Percentiles rank a stretch among this genome's conserved stretches.
These are phyloP conservation scores for Kwoniella europaea DNA, from an alignment of 768 basidiomycete species.

Conservation along the genomic window DNA sequence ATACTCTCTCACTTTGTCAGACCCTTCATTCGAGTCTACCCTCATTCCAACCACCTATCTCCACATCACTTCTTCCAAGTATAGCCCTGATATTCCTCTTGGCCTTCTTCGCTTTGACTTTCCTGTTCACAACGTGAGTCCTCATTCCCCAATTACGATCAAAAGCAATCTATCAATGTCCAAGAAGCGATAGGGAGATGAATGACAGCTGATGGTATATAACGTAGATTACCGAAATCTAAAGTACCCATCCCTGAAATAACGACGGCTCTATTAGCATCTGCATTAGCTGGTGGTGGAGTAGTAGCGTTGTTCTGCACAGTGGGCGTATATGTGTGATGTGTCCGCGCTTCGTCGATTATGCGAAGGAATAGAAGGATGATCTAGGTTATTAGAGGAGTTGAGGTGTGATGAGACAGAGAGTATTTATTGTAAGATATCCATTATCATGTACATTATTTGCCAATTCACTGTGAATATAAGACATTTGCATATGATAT, in stretches of 20 bases:
- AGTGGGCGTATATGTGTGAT: conserved; percentile 77
- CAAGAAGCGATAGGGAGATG: too few relatives aligned
- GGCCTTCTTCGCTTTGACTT: conserved; percentile 79
- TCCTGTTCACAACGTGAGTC: conserved; percentile 78
- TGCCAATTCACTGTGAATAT: too few relatives aligned
- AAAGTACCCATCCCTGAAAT: conserved; percentile 70
- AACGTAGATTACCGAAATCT: conserved; percentile 73
- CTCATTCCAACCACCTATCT: conserved; percentile 71
- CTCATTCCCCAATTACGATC: conserved; percentile 52
- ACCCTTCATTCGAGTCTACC: conserved; percentile 71
- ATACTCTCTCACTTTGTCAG: conserved; percentile 55
- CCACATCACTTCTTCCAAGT: conserved; percentile 72
- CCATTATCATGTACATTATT: background rate
- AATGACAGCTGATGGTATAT: background rate
- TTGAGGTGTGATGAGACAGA: too few relatives aligned
- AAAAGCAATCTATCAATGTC: background rate
- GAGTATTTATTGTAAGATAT: conserved; percentile 1
- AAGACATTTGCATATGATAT: too few relatives aligned
- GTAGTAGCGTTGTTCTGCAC: conserved; percentile 87
- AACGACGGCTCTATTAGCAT: conserved; percentile 73
- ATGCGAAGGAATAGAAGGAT: background rate
- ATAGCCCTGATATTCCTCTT: conserved; percentile 75
- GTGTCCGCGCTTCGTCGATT: conserved; percentile 26
- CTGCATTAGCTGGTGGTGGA: conserved; percentile 82
- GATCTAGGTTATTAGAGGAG: background rate